phyloP scores from a whole-genome alignment of 345 rosid species.

The Bretschneidera sinensis region DNA sequence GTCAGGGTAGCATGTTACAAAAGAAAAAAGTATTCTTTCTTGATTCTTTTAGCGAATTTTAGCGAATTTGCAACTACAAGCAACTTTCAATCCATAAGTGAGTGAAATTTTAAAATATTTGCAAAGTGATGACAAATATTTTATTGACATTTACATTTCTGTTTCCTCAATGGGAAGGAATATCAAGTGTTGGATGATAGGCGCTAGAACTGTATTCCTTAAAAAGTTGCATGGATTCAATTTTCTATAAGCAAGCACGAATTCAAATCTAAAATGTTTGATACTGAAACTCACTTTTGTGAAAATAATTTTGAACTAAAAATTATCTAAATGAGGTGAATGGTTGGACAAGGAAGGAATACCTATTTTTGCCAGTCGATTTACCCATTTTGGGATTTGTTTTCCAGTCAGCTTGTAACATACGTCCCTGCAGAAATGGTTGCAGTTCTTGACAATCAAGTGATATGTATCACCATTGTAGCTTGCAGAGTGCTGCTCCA shows the following conservation, averaged over 20 bases:
- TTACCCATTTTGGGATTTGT: slow-evolving; percentile 85
- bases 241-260: neutral
- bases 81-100: no score
- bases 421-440: slow-evolving; percentile 82
- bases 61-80: no score
- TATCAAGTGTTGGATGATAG: no score
- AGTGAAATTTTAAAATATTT: no score
- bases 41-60: no score
- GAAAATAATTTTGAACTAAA: neutral
- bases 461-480: slow-evolving; percentile 86
- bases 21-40: no score
- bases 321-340: neutral
- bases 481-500: slow-evolving; percentile 69
- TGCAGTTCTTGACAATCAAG: slow-evolving; percentile 88
- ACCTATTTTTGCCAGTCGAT: slow-evolving; percentile 90
- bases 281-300: neutral
- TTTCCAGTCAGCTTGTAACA: slow-evolving; percentile 75
- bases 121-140: no score
- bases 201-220: no score
- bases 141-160: no score
- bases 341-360: slow-evolving; percentile 6
- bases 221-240: no score
- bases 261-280: neutral
- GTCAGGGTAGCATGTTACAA: no score
- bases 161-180: no score